Evolutionary conservation across 192 early-diverging fungal genomes (phyloP).

Genomic region (Dimargaris cristalligena): DNA sequence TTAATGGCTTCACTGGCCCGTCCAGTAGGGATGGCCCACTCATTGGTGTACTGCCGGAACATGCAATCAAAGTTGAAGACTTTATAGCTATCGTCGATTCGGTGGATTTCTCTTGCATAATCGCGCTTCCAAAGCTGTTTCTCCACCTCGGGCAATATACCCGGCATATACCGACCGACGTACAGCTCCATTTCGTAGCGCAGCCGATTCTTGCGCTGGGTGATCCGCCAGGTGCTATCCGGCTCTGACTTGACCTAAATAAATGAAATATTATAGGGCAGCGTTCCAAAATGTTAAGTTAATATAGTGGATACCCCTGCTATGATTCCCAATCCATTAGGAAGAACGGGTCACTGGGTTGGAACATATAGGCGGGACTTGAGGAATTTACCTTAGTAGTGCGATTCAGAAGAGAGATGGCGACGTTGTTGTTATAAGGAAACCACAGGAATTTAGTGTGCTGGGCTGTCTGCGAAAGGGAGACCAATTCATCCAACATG

Average conservation of each 20-base stretch:
- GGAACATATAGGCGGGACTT: too few species aligned
- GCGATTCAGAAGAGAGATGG: conserved; percentile 50
- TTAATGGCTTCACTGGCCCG: conserved; percentile 33
- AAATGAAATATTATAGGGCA: too few species aligned
- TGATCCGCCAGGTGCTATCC: conserved; percentile 11
- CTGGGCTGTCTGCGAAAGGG: conserved; percentile 41
- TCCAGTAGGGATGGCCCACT: conserved; percentile 58
- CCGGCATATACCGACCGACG: conserved; percentile 30
- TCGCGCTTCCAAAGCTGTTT: conserved; percentile 35
- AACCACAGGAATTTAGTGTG: conserved; percentile 69
- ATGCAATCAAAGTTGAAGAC: conserved; percentile 54
- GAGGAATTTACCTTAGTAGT: conserved; percentile 25
- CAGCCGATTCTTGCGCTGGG: conserved; percentile 16
- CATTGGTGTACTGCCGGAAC: conserved; percentile 50
- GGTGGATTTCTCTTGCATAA: conserved; percentile 26
- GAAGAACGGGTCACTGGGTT: too few species aligned
- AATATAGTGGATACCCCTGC: too few species aligned
- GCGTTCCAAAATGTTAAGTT: too few species aligned
- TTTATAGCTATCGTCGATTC: conserved; percentile 43
- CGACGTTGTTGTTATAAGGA: conserved; percentile 50
- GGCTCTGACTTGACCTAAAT: too few species aligned
- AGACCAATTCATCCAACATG: conserved; percentile 31
- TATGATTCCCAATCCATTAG: too few species aligned
- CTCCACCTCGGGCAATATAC: conserved; percentile 29
- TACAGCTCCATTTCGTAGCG: conserved; percentile 39